phyloP scores from a whole-genome alignment of 1,139 yeast genomes.

The Lodderomyces metapsilosis region DNA sequence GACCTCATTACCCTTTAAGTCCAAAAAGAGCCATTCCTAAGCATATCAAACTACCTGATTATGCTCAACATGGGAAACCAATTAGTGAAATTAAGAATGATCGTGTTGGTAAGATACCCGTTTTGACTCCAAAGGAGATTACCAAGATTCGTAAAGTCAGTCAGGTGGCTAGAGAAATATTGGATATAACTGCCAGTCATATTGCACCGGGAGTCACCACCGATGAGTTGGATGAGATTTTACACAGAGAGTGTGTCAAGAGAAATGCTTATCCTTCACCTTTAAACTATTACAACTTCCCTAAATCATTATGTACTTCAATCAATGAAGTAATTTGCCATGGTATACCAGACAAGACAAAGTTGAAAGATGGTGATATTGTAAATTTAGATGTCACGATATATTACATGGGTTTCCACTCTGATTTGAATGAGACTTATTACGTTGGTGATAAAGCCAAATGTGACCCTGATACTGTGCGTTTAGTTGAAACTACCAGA shows the following conservation, averaged over 20 bases:
- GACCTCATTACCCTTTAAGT: conserved; percentile 80
- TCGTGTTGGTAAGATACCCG: conserved; percentile 63
- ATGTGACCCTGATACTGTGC: conserved; percentile 69
- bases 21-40: conserved; percentile 71
- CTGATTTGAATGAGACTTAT: conserved; percentile 95
- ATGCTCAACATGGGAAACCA: conserved; percentile 81
- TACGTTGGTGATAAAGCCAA: conserved; percentile 92
- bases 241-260: conserved; percentile 84
- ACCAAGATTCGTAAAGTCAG: conserved; percentile 73
- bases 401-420: conserved; percentile 84
- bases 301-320: conserved; percentile 90
- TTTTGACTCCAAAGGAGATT: conserved; percentile 63
- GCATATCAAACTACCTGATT: conserved; percentile 75
- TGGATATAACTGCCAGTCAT: conserved; percentile 84
- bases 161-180: conserved; percentile 76
- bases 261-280: conserved; percentile 95
- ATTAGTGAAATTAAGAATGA: conserved; percentile 72
- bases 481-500: conserved; percentile 91
- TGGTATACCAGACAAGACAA: conserved; percentile 92
- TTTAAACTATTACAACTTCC: conserved; percentile 89
- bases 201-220: conserved; percentile 89
- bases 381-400: conserved; percentile 87
- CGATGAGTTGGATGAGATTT: conserved; percentile 84
- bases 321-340: conserved; percentile 95
- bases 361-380: conserved; percentile 90